Conservation (phyloP, 768 basidiomycete genomes). For the Xerocomellus chrysenteron region DNA sequence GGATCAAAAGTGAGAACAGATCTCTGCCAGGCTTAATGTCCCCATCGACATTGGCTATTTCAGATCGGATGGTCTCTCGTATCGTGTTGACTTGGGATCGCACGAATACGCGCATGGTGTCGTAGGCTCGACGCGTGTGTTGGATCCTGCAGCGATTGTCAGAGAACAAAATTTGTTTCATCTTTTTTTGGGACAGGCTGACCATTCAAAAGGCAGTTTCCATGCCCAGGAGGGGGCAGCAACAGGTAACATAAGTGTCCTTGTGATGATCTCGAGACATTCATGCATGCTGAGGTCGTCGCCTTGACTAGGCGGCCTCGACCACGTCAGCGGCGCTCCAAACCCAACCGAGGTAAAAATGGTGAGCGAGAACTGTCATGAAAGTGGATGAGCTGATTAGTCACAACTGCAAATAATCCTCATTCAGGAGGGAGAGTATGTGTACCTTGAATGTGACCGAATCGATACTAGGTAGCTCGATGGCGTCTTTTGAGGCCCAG, state of each 20-base stretch:
- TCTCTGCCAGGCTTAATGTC: constrained; percentile 1
- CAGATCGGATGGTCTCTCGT: constrained; percentile 3
- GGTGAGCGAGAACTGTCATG: constrained; percentile 13
- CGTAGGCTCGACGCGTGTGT: constrained; percentile 19
- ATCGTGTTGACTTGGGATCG: constrained; percentile 11
- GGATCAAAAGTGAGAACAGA: constrained; percentile 16
- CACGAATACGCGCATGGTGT: constrained; percentile 17
- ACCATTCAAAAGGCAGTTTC: constrained; percentile 20
- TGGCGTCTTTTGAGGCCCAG: constrained; percentile 7
- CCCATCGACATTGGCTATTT: background rate
- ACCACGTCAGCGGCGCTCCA: constrained; percentile 17
- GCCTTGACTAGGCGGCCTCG: background rate
- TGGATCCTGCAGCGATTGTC: constrained; percentile 11
- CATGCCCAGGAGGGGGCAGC: constrained; percentile 18
- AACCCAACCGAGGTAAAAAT: constrained; percentile 22
- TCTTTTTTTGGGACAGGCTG: background rate
- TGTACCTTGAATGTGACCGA: constrained; percentile 8
- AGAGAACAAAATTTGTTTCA: background rate
- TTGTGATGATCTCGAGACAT: constrained; percentile 9
- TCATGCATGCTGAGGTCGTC: constrained; percentile 8
- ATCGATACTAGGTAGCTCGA: constrained; percentile 12
- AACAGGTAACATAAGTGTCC: background rate
- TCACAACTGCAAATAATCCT: background rate
- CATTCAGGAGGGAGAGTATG: too few relatives aligned
- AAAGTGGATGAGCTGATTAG: background rate